These are phyloP conservation scores for Camelina hispida DNA, from an alignment of 345 rosid genomes.

Conservation along the genomic window DNA sequence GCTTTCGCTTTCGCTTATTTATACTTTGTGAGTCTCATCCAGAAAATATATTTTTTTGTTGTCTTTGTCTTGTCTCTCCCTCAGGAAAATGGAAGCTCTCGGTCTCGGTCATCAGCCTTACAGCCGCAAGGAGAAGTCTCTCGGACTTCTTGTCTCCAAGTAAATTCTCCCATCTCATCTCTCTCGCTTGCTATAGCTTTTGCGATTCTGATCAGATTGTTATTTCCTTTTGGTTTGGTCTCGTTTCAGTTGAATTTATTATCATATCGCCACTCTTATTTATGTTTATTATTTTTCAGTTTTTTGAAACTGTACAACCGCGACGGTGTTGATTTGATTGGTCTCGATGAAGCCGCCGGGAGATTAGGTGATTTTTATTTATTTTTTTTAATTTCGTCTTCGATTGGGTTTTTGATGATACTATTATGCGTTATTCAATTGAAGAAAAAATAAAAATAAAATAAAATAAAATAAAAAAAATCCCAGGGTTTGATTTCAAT, in stretches of 20 bases:
- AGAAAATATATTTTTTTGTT: conserved; percentile 6
- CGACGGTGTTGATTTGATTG: conserved; percentile 59
- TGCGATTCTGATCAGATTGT: not conserved
- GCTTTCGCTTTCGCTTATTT: not conserved
- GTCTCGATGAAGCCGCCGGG: conserved; percentile 77
- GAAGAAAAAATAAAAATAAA: too few relatives aligned
- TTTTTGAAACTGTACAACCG: conserved; percentile 63
- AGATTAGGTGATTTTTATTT: conserved; percentile 51
- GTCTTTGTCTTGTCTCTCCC: not conserved
- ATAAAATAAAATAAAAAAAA: not conserved
- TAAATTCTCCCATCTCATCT: conserved; percentile 13
- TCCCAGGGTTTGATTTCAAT: not conserved
- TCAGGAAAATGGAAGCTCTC: conserved; percentile 52
- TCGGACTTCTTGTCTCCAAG: conserved; percentile 77
- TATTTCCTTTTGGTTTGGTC: not conserved
- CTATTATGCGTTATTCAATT: not conserved
- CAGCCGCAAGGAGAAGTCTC: conserved; percentile 83
- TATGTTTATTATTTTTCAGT: conserved; percentile 36
- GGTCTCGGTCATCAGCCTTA: conserved; percentile 50
- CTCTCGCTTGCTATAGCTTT: not conserved
- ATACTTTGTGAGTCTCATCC: not conserved
- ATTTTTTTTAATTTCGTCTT: not conserved
- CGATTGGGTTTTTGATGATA: not conserved
- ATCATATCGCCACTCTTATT: not conserved
- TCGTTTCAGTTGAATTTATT: not conserved